Evolutionary conservation across 2,329 filamentous ascomycete genomes (phyloP).

Genomic region (Fusarium sp.): DNA sequence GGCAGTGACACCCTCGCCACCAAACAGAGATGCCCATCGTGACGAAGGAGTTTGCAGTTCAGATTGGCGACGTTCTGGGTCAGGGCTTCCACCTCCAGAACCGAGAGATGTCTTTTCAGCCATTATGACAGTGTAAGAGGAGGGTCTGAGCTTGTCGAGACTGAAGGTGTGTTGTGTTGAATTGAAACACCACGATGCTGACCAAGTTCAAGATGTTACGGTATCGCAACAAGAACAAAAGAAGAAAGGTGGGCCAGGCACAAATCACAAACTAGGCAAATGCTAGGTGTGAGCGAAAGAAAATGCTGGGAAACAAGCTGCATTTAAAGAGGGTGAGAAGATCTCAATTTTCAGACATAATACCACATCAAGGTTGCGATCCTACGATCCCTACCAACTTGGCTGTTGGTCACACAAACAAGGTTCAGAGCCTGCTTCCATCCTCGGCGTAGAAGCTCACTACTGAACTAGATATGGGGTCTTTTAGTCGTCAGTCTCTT

Average conservation of each 20-base stretch:
- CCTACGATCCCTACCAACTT: conserved; percentile 18
- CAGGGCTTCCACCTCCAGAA: conserved; percentile 23
- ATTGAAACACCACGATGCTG: background rate
- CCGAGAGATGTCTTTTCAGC: conserved; percentile 39
- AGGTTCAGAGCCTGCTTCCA: conserved; percentile 17
- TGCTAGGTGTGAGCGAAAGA: background rate
- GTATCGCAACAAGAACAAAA: background rate
- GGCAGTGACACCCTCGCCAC: conserved; percentile 52
- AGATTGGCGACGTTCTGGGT: conserved; percentile 37
- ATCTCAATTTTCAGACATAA: conserved; percentile 16
- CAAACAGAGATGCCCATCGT: conserved; percentile 49
- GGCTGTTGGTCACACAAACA: conserved; percentile 15
- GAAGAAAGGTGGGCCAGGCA: conserved; percentile 3
- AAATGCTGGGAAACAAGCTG: conserved; percentile 6
- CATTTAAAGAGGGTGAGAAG: conserved; percentile 25
- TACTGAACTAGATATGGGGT: conserved; percentile 8
- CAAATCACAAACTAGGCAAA: conserved; percentile 8
- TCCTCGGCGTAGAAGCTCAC: background rate
- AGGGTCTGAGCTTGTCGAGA: background rate
- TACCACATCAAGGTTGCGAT: conserved; percentile 10
- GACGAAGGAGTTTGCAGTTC: conserved; percentile 36
- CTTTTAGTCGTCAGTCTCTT: conserved; percentile 8
- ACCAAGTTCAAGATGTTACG: background rate
- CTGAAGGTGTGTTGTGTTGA: background rate
- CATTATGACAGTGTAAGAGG: conserved; percentile 30